Evolutionary conservation across 2,329 filamentous ascomycete genomes (phyloP), one percentile per base, ranked within the genome.

Genomic region (Colletotrichum filicis): DNA sequence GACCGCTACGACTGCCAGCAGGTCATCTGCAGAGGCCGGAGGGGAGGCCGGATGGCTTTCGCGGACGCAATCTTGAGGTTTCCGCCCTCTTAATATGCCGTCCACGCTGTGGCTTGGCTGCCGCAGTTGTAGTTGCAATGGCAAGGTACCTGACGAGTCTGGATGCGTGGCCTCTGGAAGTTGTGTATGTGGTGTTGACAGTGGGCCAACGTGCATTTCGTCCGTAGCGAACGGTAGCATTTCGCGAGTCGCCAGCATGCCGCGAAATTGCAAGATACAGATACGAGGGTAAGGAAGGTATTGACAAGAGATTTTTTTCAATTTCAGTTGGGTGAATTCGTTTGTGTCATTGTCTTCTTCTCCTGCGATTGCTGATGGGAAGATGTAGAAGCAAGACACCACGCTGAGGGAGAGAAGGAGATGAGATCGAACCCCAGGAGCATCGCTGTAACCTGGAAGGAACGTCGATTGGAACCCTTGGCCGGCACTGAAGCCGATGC

Each of bases 131-230:
- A 46, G 62, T 42, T 57, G 32, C 32, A 26, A 46, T 49, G 56
- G 32, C 32, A 49, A n/a, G 24, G 55, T 60, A 28, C 37, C 58
- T 56, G 42, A 7, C 42, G 19, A 49, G 42, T 49, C 42, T 49
- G 55, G n/a, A 49, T 59, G 53, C 46, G 52, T 52, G 55, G 24
- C 70, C 28, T 64, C 58, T 70, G 55, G 30, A 71, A 66, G 60
- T 53, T 61, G 59, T 61, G 70, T 19, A 19, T 16, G 37, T 70
- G n/a, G 70, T 65, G 56, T 56, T 59, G 22, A 30, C 19, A 42
- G 66, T 73, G 71, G 71, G 71, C 71, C 71, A 19, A 9, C 66
- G 5, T 73, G 71, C 71, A 73, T 73, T 73, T 73, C 71, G 71
- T 71, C 71, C 71, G 71, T 73, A 66, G 60, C 37, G 32, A 57